These are phyloP conservation scores for Lactifluus echinatus DNA, from an alignment of 768 basidiomycete species.

Conservation along the genomic window DNA sequence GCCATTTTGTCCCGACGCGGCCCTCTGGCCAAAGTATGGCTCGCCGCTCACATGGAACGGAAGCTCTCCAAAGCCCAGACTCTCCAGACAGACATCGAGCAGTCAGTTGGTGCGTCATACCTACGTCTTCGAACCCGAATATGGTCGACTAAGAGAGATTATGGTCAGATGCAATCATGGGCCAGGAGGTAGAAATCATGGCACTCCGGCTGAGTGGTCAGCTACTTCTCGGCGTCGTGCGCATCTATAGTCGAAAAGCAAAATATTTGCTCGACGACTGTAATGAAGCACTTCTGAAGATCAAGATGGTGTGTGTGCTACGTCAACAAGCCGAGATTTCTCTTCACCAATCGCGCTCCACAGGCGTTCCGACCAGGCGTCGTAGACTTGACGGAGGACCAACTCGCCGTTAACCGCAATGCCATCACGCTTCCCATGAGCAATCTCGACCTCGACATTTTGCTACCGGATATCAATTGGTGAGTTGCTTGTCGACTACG, in stretches of 20 bases:
- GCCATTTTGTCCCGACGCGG: conserved; percentile 90
- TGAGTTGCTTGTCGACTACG: conserved; percentile 26
- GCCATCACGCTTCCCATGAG: conserved; percentile 80
- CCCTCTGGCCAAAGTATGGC: conserved; percentile 95
- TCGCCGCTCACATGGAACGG: conserved; percentile 97
- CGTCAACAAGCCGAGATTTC: not conserved
- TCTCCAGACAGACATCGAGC: conserved; percentile 88
- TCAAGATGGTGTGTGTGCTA: conserved; percentile 66
- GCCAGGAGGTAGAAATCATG: conserved; percentile 86
- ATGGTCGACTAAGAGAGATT: not conserved
- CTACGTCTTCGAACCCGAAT: not conserved
- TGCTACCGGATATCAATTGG: conserved; percentile 79
- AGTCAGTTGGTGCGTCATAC: conserved; percentile 68
- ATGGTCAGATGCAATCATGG: conserved; percentile 76
- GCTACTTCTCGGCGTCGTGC: conserved; percentile 88
- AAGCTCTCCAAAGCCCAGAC: conserved; percentile 96
- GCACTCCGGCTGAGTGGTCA: conserved; percentile 96
- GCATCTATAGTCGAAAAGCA: conserved; percentile 96
- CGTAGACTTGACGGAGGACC: conserved; percentile 95
- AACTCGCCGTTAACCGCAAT: conserved; percentile 76
- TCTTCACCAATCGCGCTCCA: not conserved
- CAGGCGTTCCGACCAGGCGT: conserved; percentile 92
- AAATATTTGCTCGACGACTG: conserved; percentile 98
- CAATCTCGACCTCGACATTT: conserved; percentile 70
- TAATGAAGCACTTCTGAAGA: conserved; percentile 90